Base-by-base conservation (phyloP, 805 yeast species). In the Phaffomyces thermotolerans region DNA sequence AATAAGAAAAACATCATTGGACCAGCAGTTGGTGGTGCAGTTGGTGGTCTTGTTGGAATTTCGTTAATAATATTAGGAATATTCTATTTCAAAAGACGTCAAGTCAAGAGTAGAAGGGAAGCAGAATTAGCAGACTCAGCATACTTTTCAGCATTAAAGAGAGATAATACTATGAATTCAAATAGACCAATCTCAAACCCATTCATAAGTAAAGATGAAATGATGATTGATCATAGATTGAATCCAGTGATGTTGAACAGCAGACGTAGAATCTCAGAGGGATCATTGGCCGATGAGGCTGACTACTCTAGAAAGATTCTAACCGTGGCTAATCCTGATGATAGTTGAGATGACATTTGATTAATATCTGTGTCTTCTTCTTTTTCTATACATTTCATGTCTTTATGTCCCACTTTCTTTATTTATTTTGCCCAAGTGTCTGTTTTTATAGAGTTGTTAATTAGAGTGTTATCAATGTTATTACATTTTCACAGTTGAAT, bases 261-360 rank as follows among this genome's bases (percentile, higher is more conserved):
- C 36, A 78, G 90, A 58, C 78, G 95, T 57, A 71, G 96, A 51
- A 71, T 86, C 48, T 79, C 89, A 54, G 91, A 85, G 55, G 96
- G 96, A 5, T 80, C 91, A 3, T 68, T 90, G 42, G 90, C 95
- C 10, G 95, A 88, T 60, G 95, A 84, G 49, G 78, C 86, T 4
- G 93, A 86, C 60, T 85, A 82, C 64, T 73, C 85, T 40, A 71
- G 89, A 58, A 87, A 87, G 66, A 79, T 86, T 17, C 69, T 90
- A 38, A 81, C 88, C 47, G 95, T 90, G 12, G 90, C 95, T 30
- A 90, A 90, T 57, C 96, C 96, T 1, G 95, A 87, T 60, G 80
- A 87, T 60, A 79, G 74, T 51, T 52, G 48, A 10, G 36, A 4
- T 6, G 2, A 9, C 29, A 25, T 25, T 25, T 25, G 29, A 25